Evolutionary conservation across 495 filamentous ascomycete species (phyloP), one percentile per base, ranked within the genome.

Genomic region (Aspergillus funiculosus): DNA sequence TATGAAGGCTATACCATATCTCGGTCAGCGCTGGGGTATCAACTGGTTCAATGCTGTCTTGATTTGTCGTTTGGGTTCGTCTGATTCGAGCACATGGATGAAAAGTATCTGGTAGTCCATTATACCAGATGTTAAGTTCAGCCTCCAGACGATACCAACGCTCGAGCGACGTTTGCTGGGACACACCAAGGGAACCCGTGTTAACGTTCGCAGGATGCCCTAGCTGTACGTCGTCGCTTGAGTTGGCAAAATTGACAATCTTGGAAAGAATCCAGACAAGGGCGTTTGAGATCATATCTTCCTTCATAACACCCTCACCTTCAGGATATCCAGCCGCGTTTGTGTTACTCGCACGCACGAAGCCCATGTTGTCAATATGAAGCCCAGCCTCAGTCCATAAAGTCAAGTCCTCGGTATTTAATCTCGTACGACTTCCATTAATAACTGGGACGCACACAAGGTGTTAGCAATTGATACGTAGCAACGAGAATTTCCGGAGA

Each of bases 311-410:
- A 19, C 62, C 68, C 9, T 70, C 69, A 15, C 61, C 66, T 39
- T 79, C 77, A 0, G 72, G 62, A 41, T 69, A 72, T 19, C 72
- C 63, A 28, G 60, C 51, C 21, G 66, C 58, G 29, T 58, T 57
- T 1, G 63, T 70, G 54, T 80, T 79, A 51, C 72, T 80, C 6
- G 77, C 60, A 17, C 67, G 56, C 11, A 81, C 63, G 46, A 75
- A 78, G 10, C 78, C 78, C 39, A 71, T 56, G 5, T 66, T 64
- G 48, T 80, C 76, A n/a, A 83, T 58, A 6, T 73, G 66, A 34
- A 83, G 67, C 3, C 79, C 79, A 1, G 79, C 79, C 51, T 77
- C 77, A 22, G 72, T 78, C 79, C 79, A 83, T 19, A 83, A 59
- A 0, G 66, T 51, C 8, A 81, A 51, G 47, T 84, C 79, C 32